These are phyloP conservation scores for Ganoderma meredithae DNA, from an alignment of 1,284 basidiomycete species.

Conservation along the genomic window DNA sequence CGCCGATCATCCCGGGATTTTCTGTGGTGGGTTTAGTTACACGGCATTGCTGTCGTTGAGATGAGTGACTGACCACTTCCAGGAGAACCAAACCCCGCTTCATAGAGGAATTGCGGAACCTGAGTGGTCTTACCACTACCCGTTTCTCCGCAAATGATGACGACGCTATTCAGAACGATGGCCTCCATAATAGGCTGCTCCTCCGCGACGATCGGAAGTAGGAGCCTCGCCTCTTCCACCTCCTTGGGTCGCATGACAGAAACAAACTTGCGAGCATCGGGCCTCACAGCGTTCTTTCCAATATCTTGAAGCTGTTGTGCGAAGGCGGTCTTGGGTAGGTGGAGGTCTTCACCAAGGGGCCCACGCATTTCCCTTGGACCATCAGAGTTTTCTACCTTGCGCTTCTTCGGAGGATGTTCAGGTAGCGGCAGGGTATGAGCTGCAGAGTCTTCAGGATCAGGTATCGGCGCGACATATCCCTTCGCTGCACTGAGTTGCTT, in stretches of 20 bases:
- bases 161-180: conserved; percentile 84
- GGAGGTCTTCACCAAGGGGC: conserved; percentile 72
- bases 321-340: conserved; percentile 68
- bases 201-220: conserved; percentile 91
- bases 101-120: conserved; percentile 92
- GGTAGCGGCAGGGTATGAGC: conserved; percentile 20
- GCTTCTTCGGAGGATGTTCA: conserved; percentile 48
- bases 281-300: conserved; percentile 32
- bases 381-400: conserved; percentile 44
- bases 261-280: conserved; percentile 53
- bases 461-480: conserved; percentile 49
- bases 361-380: conserved; percentile 59
- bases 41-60: not conserved
- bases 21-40: conserved; percentile 53
- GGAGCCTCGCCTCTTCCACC: conserved; percentile 80
- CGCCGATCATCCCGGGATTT: conserved; percentile 97
- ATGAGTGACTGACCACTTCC: conserved; percentile 67
- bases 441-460: not conserved
- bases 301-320: conserved; percentile 56
- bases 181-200: conserved; percentile 96
- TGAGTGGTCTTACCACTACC: conserved; percentile 99
- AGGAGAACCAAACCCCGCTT: conserved; percentile 92
- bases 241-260: conserved; percentile 74
- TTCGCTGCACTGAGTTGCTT: conserved; percentile 74
- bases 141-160: conserved; percentile 85